Percentiles rank a stretch among this genome's conserved stretches.
Conservation (phyloP, 495 filamentous ascomycete species). For the Usnea hakonensis region DNA sequence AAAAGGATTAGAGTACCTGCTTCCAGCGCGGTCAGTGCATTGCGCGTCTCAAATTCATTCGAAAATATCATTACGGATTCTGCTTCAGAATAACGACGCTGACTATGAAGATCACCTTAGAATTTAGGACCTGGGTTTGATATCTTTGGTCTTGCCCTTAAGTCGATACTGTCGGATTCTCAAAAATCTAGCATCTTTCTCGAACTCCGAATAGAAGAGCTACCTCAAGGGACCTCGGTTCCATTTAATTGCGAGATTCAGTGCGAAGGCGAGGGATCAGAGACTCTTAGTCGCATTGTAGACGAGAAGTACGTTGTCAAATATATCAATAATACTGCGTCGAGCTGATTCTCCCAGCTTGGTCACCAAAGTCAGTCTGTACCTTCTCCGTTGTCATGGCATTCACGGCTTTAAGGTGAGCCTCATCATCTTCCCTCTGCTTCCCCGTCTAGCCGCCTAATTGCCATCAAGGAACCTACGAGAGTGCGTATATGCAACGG, state of each 20-base stretch:
- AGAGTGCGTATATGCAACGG: constrained; percentile 87
- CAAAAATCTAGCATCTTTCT: constrained; percentile 54
- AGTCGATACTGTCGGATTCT: not conserved
- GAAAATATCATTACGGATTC: no score
- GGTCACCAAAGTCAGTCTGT: constrained; percentile 82
- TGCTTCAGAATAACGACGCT: no score
- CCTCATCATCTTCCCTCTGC: no score
- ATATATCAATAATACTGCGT: no score
- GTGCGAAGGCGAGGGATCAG: constrained; percentile 71
- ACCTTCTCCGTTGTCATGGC: constrained; percentile 85
- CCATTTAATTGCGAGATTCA: constrained; percentile 81
- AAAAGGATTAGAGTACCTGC: no score
- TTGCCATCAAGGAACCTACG: no score
- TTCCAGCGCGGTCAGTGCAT: no score
- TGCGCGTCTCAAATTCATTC: no score
- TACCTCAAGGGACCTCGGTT: constrained; percentile 38
- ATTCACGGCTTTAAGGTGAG: constrained; percentile 74
- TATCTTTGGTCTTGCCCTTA: constrained; percentile 84
- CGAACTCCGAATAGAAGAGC: constrained; percentile 68
- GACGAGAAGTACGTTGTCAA: no score
- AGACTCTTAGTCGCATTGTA: constrained; percentile 66
- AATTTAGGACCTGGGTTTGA: constrained; percentile 73
- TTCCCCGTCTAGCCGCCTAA: no score
- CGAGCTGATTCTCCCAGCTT: no score
- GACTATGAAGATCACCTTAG: no score